Base-by-base conservation (phyloP, 805 yeast species). In the Jamesozyma spencerorum region DNA sequence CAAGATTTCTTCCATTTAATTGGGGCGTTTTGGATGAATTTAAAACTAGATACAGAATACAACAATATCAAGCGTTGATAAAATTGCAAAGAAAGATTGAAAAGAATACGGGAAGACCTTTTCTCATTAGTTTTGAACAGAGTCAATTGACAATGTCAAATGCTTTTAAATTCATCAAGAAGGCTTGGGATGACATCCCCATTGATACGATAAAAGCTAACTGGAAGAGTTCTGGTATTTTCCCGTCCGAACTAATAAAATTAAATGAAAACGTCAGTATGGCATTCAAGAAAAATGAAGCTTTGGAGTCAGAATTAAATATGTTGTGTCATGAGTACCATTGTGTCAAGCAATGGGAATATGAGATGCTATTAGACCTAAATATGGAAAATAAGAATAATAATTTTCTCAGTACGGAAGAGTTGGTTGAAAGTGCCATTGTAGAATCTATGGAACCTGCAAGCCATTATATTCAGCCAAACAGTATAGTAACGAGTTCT, bases 11-110 rank as follows among this genome's bases (percentile, higher is more conserved):
- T 27, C 84, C 84, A 6, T 75, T 77, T 66, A 73, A 69, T 44
- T 76, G 78, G 70, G 85, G 85, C 3, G 73, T 78, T 3, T 65
- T 74, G 31, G 76, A 75, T 43, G 84, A 79, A 49, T 74, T 79
- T 52, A 76, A 75, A 50, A 66, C 76, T 12, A 60, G 73, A 36
- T 79, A 72, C 48, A 66, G 85, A 41, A 62, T 74, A 5, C 77
- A 72, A 44, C 84, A 79, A 46, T 79, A 77, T 46, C 60, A 61
- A 31, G 60, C 62, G 1, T 48, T 68, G 27, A 51, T 65, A 1
- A 47, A 54, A 15, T 41, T 62, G 27, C 66, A 58, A 35, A 38
- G 51, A 48, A 40, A 44, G 43, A 8, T 49, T 42, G 18, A 39
- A 38, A 15, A 44, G 47, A 29, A 40, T 12, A 32, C 45, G 19